Percentiles rank a stretch among this genome's conserved stretches.
Conservation (phyloP, 2,329 filamentous ascomycete genomes). For the Penicillium expansum region DNA sequence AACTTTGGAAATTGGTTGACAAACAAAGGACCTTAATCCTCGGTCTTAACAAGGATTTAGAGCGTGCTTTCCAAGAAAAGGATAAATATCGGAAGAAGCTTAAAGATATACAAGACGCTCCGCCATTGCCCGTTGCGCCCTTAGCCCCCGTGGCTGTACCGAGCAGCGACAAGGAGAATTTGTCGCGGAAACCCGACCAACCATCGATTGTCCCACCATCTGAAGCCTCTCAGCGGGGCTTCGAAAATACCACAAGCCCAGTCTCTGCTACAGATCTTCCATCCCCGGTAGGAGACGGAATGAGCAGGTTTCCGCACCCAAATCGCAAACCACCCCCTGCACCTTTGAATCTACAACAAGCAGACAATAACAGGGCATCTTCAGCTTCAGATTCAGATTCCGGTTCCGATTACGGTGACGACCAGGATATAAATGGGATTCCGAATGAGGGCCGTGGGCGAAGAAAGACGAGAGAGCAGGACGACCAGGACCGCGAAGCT, state of each 20-base stretch:
- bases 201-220: constrained; percentile 10
- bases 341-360: constrained; percentile 66
- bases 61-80: constrained; percentile 87
- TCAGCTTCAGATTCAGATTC: constrained; percentile 54
- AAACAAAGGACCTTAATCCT: constrained; percentile 94
- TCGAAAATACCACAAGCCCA: constrained; percentile 18
- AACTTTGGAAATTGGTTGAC: constrained; percentile 92
- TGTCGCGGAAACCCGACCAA: not conserved
- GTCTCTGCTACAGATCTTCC: constrained; percentile 18
- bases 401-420: constrained; percentile 80
- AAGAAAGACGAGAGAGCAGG: constrained; percentile 80
- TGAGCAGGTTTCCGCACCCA: constrained; percentile 51
- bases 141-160: constrained; percentile 3
- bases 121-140: constrained; percentile 31
- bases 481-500: constrained; percentile 75
- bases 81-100: constrained; percentile 88
- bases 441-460: constrained; percentile 64
- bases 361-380: constrained; percentile 44
- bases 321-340: constrained; percentile 80
- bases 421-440: constrained; percentile 66
- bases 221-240: constrained; percentile 10
- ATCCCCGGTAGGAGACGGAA: constrained; percentile 17
- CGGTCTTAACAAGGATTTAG: constrained; percentile 90
- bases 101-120: constrained; percentile 65
- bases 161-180: constrained; percentile 4